Evolutionary conservation across 441 rosid species (phyloP), one percentile per base, ranked within the genome.

Genomic region (Gossypium schwendimanii): DNA sequence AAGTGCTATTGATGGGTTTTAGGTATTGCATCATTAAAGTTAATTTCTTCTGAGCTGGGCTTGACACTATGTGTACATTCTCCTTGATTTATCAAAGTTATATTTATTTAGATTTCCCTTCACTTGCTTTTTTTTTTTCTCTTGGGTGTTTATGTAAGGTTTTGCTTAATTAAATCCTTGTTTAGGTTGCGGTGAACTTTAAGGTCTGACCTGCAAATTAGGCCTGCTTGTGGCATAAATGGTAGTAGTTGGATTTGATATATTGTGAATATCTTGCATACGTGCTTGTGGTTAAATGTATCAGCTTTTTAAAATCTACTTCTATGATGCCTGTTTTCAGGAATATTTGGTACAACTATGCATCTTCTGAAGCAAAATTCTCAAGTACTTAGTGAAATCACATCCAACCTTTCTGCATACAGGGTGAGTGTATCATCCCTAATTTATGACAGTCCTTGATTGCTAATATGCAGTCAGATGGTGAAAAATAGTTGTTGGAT

Each of bases 331-430:
- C 78, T 80, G 7, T 59, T 77, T 65, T 74, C 89, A 91, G 98
- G 91, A 79, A 78, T 86, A 71, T 84, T 85, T 74, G 85, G 90
- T 21, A 75, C 82, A 62, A 74, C 88, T 49, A 77, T 83, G 79
- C 86, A 81, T 81, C 92, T 89, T 31, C 81, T 96, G 83, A 91
- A 90, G 73, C 92, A 90, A 81, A 96, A 93, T 79, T 78, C 77
- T 70, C 85, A 84, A 82, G 87, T 88, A 54, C 83, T 96, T 79
- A 77, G 76, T 81, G 89, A 84, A 81, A 96, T 96, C 69, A 77
- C 86, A 76, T 82, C 87, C 64, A 96, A 96, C 77, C 87, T 93
- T 77, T 87, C 90, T 77, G 75, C 77, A 24, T 79, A 82, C 67
- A 89, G 88, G 91, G 98, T 93, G 82, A 63, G 59, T 70, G 64